Percentiles rank a stretch among this genome's conserved stretches.
Conservation (phyloP, 352 stramenopile genomes). For the Phytopythium boreale region DNA sequence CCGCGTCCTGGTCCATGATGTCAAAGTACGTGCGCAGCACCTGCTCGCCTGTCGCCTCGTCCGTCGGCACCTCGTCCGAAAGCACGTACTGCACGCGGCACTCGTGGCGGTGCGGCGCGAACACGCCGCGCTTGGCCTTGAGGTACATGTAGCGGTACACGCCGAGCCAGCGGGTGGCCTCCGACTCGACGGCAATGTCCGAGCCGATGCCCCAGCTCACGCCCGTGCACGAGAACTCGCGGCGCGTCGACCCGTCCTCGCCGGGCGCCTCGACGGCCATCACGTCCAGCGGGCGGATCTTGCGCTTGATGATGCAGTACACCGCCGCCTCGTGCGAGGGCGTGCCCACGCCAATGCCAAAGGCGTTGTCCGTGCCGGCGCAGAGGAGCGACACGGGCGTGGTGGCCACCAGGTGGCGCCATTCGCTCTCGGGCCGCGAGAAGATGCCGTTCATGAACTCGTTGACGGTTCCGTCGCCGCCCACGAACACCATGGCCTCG, state of each 20-base stretch:
- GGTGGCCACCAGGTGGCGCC: conserved; percentile 67
- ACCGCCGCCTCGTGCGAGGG: conserved; percentile 60
- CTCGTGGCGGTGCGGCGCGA: conserved; percentile 47
- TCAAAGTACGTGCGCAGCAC: conserved; percentile 73
- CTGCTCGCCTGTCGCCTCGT: conserved; percentile 46
- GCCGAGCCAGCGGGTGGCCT: conserved; percentile 62
- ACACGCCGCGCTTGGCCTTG: conserved; percentile 62
- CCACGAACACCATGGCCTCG: conserved; percentile 76
- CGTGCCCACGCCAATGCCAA: conserved; percentile 66
- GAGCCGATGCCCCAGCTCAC: conserved; percentile 71
- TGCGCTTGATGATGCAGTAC: conserved; percentile 81
- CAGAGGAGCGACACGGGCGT: conserved; percentile 69
- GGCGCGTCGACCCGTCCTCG: conserved; percentile 39
- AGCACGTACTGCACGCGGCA: conserved; percentile 75
- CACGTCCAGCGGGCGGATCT: conserved; percentile 76
- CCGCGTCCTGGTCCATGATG: conserved; percentile 48
- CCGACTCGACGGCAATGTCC: conserved; percentile 75
- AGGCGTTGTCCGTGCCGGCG: conserved; percentile 76
- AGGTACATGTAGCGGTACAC: conserved; percentile 74
- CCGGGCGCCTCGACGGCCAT: conserved; percentile 50
- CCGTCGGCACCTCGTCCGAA: conserved; percentile 41
- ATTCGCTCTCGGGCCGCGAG: conserved; percentile 60
- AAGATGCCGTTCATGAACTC: conserved; percentile 86
- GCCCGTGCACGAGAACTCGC: conserved; percentile 74
- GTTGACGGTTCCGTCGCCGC: conserved; percentile 77